Conservation (phyloP, 331 rosid species). For the Rhamnella rubrinervis region DNA sequence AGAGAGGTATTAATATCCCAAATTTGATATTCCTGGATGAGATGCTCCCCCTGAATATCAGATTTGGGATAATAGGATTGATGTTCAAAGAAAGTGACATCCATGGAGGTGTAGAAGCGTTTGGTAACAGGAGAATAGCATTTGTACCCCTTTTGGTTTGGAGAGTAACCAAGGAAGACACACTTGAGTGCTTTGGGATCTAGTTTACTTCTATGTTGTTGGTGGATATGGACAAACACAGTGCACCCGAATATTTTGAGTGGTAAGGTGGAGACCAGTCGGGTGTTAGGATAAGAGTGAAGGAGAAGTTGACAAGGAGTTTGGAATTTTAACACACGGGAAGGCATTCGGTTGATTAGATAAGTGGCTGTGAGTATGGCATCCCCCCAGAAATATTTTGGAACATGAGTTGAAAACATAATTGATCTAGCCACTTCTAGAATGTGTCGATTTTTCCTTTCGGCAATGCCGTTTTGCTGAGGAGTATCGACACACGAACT, state of each 20-base stretch:
- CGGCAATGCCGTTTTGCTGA: background rate
- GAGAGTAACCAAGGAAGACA: background rate
- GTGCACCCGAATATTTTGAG: no score
- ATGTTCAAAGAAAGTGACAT: constrained; percentile 7
- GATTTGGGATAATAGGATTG: background rate
- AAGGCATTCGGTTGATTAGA: background rate
- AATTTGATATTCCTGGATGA: background rate
- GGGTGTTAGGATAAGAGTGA: no score
- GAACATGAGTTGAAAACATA: background rate
- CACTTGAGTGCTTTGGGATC: background rate
- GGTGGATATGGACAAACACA: no score
- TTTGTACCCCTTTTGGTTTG: background rate
- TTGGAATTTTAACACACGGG: background rate
- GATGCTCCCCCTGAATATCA: background rate
- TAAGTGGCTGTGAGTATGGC: background rate
- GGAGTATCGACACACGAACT: background rate
- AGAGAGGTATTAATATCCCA: background rate
- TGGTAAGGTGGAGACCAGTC: no score
- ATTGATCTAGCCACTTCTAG: background rate
- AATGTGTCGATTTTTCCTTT: constrained; percentile 1
- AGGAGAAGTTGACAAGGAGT: background rate
- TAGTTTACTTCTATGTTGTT: background rate
- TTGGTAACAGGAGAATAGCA: no score
- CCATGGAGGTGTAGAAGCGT: no score
- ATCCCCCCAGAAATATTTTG: background rate